Conservation (phyloP, 1,139 yeast species). For the Yamadazyma sp. region DNA sequence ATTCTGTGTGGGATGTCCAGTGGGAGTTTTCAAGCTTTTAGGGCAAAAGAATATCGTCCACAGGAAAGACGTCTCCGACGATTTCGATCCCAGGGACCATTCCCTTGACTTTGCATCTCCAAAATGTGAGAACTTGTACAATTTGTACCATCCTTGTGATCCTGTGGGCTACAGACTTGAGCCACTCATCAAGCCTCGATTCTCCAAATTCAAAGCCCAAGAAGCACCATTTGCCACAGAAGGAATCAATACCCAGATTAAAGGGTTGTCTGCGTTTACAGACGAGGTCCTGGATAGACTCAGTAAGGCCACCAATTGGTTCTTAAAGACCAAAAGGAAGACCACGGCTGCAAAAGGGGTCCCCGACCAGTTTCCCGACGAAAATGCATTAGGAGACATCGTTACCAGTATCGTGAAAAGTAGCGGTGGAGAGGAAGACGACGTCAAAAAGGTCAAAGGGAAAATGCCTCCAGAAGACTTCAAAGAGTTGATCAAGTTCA, state of each 20-base stretch:
- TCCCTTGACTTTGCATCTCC: slow-evolving; percentile 35
- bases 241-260: slow-evolving; percentile 46
- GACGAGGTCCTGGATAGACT: slow-evolving; percentile 48
- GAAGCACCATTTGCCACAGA: slow-evolving; percentile 56
- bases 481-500: slow-evolving; percentile 43
- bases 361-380: slow-evolving; percentile 27
- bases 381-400: slow-evolving; percentile 48
- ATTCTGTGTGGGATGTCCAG: slow-evolving; percentile 87
- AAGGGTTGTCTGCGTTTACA: slow-evolving; percentile 39
- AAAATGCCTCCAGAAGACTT: slow-evolving; percentile 27
- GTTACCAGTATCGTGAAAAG: slow-evolving; percentile 33
- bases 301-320: slow-evolving; percentile 47
- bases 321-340: slow-evolving; percentile 24
- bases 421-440: slow-evolving; percentile 18
- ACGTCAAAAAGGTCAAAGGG: slow-evolving; percentile 8
- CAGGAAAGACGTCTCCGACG: slow-evolving; percentile 25
- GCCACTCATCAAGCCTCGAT: slow-evolving; percentile 63
- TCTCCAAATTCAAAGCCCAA: slow-evolving; percentile 60
- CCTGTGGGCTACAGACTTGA: slow-evolving; percentile 87
- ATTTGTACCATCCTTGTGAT: slow-evolving; percentile 84
- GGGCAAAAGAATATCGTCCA: slow-evolving; percentile 55
- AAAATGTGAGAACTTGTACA: slow-evolving; percentile 62
- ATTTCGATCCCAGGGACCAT: slow-evolving; percentile 19
- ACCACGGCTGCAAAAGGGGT: slow-evolving; percentile 13
- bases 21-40: slow-evolving; percentile 78